Conservation (phyloP, 108 stramenopile genomes). For the Asterionellopsis glacialis region DNA sequence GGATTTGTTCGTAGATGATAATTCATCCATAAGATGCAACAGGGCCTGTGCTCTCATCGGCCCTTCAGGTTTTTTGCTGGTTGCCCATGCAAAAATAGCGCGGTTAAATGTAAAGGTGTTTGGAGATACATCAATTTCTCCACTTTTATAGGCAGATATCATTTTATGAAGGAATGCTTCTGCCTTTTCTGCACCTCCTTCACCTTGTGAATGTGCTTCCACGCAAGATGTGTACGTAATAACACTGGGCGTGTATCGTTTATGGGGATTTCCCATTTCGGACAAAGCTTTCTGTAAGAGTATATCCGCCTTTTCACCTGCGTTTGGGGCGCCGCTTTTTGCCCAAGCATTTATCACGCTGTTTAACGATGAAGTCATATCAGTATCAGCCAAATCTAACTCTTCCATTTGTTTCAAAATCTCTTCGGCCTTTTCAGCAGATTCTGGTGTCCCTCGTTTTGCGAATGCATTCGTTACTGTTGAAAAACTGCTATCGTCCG, state of each 20-base stretch:
- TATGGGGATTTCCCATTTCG: slow-evolving; percentile 35
- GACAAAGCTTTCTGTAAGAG: slow-evolving; percentile 32
- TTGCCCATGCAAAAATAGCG: neutral
- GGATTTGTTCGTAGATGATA: neutral
- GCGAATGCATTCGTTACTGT: slow-evolving; percentile 9
- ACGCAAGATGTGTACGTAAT: neutral
- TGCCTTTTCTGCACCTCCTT: slow-evolving; percentile 61
- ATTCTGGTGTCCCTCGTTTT: slow-evolving; percentile 1
- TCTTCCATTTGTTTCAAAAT: slow-evolving; percentile 24
- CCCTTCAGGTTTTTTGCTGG: neutral
- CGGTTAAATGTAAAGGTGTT: slow-evolving; percentile 11
- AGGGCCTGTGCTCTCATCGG: neutral
- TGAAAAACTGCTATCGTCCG: slow-evolving; percentile 8
- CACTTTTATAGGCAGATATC: slow-evolving; percentile 38
- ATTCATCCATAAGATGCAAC: neutral
- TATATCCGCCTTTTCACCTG: slow-evolving; percentile 48
- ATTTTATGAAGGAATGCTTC: slow-evolving; percentile 51
- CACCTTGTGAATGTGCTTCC: slow-evolving; percentile 31
- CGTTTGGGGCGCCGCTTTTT: slow-evolving; percentile 50
- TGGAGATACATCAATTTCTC: slow-evolving; percentile 42
- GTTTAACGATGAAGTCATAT: slow-evolving; percentile 48
- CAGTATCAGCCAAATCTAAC: slow-evolving; percentile 28
- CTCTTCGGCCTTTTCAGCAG: slow-evolving; percentile 26
- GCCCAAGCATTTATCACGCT: slow-evolving; percentile 52
- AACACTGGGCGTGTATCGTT: neutral